phyloP scores from a whole-genome alignment of 1,139 yeast species.

The Magnusiomyces paraingens region DNA sequence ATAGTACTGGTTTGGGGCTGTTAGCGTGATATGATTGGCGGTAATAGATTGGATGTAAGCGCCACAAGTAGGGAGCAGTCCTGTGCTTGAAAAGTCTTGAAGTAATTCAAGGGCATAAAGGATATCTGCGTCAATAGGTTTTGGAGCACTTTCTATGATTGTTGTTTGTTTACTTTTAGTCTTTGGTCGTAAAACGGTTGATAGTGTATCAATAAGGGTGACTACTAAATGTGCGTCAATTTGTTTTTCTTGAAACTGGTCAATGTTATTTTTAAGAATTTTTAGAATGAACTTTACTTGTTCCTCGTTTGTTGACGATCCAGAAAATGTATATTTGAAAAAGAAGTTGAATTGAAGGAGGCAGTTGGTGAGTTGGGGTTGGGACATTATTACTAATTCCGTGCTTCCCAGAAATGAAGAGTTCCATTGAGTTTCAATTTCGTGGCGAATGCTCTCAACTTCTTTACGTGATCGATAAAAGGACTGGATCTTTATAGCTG shows the following conservation, averaged over 20 bases:
- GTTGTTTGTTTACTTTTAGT: too few species aligned
- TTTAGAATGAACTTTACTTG: not conserved
- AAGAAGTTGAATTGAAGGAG: conserved; percentile 14
- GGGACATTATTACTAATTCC: conserved; percentile 9
- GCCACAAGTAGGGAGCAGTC: not conserved
- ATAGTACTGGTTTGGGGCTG: not conserved
- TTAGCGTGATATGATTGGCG: not conserved
- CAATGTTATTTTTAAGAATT: not conserved
- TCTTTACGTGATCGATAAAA: conserved; percentile 24
- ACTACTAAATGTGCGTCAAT: not conserved
- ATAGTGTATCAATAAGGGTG: not conserved
- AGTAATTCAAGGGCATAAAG: not conserved
- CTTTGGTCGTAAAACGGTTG: not conserved
- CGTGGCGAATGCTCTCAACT: conserved; percentile 16
- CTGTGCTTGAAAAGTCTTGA: conserved; percentile 1
- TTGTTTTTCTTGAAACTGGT: not conserved
- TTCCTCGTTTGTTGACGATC: conserved; percentile 9
- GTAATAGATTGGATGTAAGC: not conserved
- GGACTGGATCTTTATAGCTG: conserved; percentile 47
- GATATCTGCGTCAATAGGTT: not conserved
- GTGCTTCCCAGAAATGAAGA: conserved; percentile 5
- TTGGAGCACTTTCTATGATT: not conserved
- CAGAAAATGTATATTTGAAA: conserved; percentile 16
- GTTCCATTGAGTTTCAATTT: conserved; percentile 21
- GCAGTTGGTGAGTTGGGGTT: conserved; percentile 5